Base-by-base conservation (phyloP, 192 early-diverging fungal species). In the Neocallimastix lanati region DNA sequence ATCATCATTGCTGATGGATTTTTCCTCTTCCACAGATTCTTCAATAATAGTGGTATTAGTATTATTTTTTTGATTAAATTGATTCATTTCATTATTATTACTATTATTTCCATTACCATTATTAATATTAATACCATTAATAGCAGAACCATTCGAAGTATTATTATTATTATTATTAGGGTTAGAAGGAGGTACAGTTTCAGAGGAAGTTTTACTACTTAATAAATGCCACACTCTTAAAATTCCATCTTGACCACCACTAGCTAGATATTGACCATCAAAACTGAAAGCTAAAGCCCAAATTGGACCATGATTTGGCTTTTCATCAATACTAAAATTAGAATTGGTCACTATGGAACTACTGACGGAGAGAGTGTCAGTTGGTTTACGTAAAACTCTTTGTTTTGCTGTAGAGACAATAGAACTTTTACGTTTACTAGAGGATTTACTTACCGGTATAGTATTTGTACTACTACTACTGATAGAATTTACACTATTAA, bases 211-310 rank as follows among this genome's bases (percentile, higher is more conserved):
- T 67, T 67, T 67, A 67, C 50, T n/a, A 67, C 9, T 67, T 67
- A 67, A n/a, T 67, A 89, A 76, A 76, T 84, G 83, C 93, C 93
- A 95, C 4, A 95, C 85, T 33, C 90, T 81, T 30, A 95, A 82
- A n/a, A 91, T 79, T 78, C 88, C 88, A 84, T 91, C 90, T 82
- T 94, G 92, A 29, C 94, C 92, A 80, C 91, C 94, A 13, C 86
- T 85, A n/a, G 93, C 94, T 79, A 95, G 78, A 81, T 92, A 95
- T 81, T 84, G 83, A 28, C 94, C 94, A 85, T 90, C 91, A 33
- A 89, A 86, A 82, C 92, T 95, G 80, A 95, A 95, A 77, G 91
- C 85, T 84, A 93, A 83, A 12, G 89, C 83, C 93, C 94, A 96
- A 30, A 95, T 83, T 0, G 92, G 83, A n/a, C 50, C 50, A n/a